Percentiles rank a stretch among this genome's conserved stretches.
Conservation (phyloP, 2,329 filamentous ascomycete species). For the Biscogniauxia sp. region DNA sequence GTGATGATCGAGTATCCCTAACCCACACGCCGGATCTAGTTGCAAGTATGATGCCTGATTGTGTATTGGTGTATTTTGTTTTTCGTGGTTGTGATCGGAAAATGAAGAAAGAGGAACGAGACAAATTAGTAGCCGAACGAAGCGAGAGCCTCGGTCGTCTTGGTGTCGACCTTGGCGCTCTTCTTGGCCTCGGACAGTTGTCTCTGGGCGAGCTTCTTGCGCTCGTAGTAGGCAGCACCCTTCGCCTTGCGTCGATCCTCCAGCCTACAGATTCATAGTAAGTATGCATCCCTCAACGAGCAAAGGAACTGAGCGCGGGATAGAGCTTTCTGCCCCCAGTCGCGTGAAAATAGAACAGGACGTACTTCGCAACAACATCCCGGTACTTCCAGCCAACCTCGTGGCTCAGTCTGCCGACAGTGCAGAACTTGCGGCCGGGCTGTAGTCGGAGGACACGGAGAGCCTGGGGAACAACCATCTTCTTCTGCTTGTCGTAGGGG, state of each 20-base stretch:
- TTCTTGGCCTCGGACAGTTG: constrained; percentile 92
- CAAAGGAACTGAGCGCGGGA: too few relatives aligned
- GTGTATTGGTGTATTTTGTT: constrained; percentile 27
- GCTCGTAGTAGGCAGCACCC: constrained; percentile 98
- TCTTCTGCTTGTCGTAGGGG: constrained; percentile 99
- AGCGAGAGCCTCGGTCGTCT: constrained; percentile 86
- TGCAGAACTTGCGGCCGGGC: constrained; percentile 99
- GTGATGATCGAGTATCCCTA: constrained; percentile 35
- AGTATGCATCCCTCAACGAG: background rate
- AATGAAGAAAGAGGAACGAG: constrained; percentile 30
- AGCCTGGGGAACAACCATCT: constrained; percentile 98
- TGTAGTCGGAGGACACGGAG: constrained; percentile 94
- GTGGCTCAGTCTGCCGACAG: constrained; percentile 93
- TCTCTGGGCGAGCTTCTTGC: constrained; percentile 95
- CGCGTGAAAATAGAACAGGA: constrained; percentile 28
- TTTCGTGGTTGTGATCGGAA: constrained; percentile 26
- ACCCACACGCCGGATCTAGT: constrained; percentile 37
- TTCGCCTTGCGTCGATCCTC: constrained; percentile 99
- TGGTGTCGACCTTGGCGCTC: constrained; percentile 80
- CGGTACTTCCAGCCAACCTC: constrained; percentile 99
- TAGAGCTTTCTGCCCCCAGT: background rate
- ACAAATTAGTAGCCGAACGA: constrained; percentile 79
- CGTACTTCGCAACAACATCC: constrained; percentile 96
- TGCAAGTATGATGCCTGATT: constrained; percentile 32
- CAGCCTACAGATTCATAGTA: constrained; percentile 60